Conservation (phyloP, 164 flowering plant species). For the Annona cherimola region DNA sequence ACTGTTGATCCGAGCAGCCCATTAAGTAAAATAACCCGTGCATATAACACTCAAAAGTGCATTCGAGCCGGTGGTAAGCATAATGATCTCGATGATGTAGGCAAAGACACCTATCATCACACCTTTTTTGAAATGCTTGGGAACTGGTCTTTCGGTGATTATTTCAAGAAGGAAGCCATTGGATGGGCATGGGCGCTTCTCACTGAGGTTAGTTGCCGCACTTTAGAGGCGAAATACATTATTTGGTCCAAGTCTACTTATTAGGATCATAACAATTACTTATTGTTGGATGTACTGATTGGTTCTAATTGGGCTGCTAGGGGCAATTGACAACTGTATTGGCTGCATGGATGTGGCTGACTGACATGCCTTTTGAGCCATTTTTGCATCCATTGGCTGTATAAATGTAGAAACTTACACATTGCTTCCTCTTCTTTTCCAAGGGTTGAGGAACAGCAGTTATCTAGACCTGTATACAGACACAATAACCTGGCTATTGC, state of each 20-base stretch:
- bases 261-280: too few relatives aligned
- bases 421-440: too few relatives aligned
- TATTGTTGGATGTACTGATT: too few relatives aligned
- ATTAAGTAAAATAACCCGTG: constrained; percentile 75
- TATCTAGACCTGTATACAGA: too few relatives aligned
- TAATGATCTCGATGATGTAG: constrained; percentile 98
- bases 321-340: too few relatives aligned
- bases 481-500: too few relatives aligned
- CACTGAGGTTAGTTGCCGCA: constrained; percentile 47
- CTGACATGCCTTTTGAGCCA: too few relatives aligned
- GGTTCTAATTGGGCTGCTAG: too few relatives aligned
- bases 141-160: constrained; percentile 98
- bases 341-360: too few relatives aligned
- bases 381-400: too few relatives aligned
- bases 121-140: constrained; percentile 99
- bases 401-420: too few relatives aligned
- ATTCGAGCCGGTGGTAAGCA: constrained; percentile 98
- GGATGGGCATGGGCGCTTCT: constrained; percentile 95
- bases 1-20: constrained; percentile 75
- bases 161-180: constrained; percentile 89
- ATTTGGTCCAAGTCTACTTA: background rate
- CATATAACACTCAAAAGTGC: constrained; percentile 95
- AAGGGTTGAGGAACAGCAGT: too few relatives aligned
- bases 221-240: background rate
- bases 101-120: constrained; percentile 97